Evolutionary conservation across 148 eudicot genomes (phyloP).

Genomic region (Heliosperma pusillum): DNA sequence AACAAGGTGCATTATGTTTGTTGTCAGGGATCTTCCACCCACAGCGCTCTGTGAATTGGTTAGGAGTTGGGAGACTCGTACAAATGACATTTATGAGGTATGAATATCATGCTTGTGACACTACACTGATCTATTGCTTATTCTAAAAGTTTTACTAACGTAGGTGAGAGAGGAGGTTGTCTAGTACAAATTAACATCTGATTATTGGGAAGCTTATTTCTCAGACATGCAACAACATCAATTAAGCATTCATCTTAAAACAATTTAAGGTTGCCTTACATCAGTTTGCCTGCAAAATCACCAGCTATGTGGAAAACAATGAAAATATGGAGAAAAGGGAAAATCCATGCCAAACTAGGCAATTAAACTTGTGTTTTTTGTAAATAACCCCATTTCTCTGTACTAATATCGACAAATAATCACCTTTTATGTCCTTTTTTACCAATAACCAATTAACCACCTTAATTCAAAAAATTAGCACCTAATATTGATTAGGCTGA

Average conservation of each 20-base stretch:
- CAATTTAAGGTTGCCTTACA: not conserved
- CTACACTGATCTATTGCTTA: conserved; percentile 4
- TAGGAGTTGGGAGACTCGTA: conserved; percentile 54
- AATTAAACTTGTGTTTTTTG: no score
- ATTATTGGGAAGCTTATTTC: not conserved
- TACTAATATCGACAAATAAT: no score
- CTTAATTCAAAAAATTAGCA: no score
- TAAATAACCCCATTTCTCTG: no score
- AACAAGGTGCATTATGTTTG: conserved; percentile 17
- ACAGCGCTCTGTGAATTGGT: conserved; percentile 51
- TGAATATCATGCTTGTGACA: conserved; percentile 5
- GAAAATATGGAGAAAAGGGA: not conserved
- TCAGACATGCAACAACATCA: not conserved
- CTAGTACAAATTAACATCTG: not conserved
- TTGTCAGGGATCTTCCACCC: conserved; percentile 64
- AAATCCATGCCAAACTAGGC: not conserved
- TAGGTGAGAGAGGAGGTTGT: not conserved
- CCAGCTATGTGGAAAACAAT: not conserved
- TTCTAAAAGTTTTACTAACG: conserved; percentile 1
- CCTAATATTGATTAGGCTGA: no score
- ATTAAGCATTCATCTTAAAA: not conserved
- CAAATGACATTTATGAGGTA: conserved; percentile 63
- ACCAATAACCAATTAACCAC: no score
- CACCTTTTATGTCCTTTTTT: no score
- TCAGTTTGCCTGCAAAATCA: no score